Evolutionary conservation across 2,329 filamentous ascomycete species (phyloP).

Genomic region (Boeremia lycopersici): DNA sequence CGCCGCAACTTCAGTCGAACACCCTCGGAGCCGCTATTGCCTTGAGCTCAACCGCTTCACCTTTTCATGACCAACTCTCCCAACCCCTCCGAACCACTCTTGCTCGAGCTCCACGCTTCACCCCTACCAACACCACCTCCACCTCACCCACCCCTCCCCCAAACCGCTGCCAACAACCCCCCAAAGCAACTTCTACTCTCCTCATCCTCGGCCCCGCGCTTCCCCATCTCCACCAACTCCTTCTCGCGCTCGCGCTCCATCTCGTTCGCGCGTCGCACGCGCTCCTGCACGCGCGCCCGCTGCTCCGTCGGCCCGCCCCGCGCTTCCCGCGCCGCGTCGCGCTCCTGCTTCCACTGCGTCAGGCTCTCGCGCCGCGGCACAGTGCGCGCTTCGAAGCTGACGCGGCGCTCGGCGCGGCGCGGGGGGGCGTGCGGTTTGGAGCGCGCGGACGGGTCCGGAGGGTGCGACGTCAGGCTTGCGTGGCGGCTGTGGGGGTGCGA

Average conservation of each 20-base stretch:
- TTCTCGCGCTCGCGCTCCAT: constrained; percentile 33
- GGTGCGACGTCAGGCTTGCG: constrained; percentile 14
- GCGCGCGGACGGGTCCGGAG: not conserved
- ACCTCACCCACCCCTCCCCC: constrained; percentile 1
- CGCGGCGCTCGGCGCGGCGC: constrained; percentile 1
- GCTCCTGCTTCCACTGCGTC: constrained; percentile 33
- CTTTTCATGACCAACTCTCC: too few relatives aligned
- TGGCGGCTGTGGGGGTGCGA: not conserved
- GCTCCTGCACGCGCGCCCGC: constrained; percentile 29
- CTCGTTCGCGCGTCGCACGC: constrained; percentile 38
- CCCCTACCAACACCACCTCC: not conserved
- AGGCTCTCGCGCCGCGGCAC: constrained; percentile 28
- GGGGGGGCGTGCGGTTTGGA: not conserved
- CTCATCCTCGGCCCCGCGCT: constrained; percentile 1
- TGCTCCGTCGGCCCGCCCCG: constrained; percentile 9
- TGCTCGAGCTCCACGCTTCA: too few relatives aligned
- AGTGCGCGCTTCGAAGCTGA: constrained; percentile 8
- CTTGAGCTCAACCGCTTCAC: not conserved
- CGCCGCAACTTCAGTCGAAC: not conserved
- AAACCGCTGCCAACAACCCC: constrained; percentile 1
- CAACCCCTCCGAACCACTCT: too few relatives aligned
- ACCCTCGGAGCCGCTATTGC: not conserved
- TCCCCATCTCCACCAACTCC: constrained; percentile 24
- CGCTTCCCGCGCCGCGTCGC: constrained; percentile 19
- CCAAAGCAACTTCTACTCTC: constrained; percentile 12